phyloP scores from a whole-genome alignment of 1,284 basidiomycete genomes.

The Boletus sp. region DNA sequence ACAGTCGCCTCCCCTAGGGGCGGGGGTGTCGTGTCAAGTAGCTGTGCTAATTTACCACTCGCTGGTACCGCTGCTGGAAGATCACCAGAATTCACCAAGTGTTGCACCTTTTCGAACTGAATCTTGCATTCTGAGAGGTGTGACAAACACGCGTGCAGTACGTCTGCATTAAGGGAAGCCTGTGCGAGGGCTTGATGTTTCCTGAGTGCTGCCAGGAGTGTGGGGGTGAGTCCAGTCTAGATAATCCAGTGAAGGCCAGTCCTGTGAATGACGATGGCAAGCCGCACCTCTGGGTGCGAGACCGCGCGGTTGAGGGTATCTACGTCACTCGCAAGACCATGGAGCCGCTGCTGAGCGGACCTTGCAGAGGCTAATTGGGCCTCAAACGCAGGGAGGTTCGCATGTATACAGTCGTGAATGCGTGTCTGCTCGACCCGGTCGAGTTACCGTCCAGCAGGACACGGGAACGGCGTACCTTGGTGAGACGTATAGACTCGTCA shows the following conservation, averaged over 20 bases:
- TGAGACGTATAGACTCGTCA: constrained; percentile 59
- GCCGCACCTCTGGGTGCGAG: constrained; percentile 53
- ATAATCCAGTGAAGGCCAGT: constrained; percentile 13
- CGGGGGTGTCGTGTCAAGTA: constrained; percentile 48
- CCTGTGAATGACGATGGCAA: neutral
- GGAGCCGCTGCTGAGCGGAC: constrained; percentile 59
- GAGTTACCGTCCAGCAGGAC: constrained; percentile 2
- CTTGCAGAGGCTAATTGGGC: constrained; percentile 57
- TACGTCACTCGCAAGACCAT: constrained; percentile 49
- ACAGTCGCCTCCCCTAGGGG: constrained; percentile 50
- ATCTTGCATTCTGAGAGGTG: constrained; percentile 51
- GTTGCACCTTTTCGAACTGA: constrained; percentile 41
- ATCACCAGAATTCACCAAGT: constrained; percentile 49
- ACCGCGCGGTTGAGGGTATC: constrained; percentile 48
- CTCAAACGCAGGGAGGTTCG: constrained; percentile 59
- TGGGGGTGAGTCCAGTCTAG: constrained; percentile 65
- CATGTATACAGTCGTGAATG: constrained; percentile 66
- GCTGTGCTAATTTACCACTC: constrained; percentile 38
- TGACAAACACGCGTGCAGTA: constrained; percentile 46
- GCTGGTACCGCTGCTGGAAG: constrained; percentile 56
- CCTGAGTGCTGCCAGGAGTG: constrained; percentile 47
- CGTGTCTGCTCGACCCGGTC: constrained; percentile 40
- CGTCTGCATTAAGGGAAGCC: constrained; percentile 50
- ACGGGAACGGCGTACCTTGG: constrained; percentile 48
- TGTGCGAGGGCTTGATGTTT: constrained; percentile 60